These are phyloP conservation scores for Gyromitra esculenta DNA, from an alignment of 2,329 filamentous ascomycete genomes.

Conservation along the genomic window DNA sequence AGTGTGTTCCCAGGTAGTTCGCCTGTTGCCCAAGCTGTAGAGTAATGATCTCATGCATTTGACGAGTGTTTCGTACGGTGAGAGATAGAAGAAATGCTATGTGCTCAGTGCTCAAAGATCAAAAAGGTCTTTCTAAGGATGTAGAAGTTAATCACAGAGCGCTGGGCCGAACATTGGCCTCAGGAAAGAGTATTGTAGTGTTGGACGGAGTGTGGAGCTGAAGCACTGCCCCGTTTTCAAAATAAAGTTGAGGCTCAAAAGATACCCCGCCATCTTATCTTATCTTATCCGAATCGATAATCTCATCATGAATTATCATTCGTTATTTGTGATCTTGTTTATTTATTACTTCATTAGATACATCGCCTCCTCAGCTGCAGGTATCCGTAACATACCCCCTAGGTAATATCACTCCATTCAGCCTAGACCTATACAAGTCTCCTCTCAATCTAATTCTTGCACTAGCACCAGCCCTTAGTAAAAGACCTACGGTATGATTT, in stretches of 20 bases:
- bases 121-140: background rate
- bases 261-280: constrained; percentile 22
- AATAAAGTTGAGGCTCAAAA: constrained; percentile 28
- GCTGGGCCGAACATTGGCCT: constrained; percentile 11
- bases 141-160: constrained; percentile 2
- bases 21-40: constrained; percentile 91
- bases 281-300: background rate
- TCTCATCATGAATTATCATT: constrained; percentile 2
- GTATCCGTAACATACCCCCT: too few species aligned
- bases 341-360: background rate
- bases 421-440: too few species aligned
- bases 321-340: background rate
- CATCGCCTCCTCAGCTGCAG: too few species aligned
- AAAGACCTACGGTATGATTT: too few species aligned
- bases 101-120: background rate
- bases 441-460: too few species aligned
- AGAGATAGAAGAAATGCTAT: background rate
- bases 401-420: too few species aligned
- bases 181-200: background rate
- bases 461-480: too few species aligned
- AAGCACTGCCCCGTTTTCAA: constrained; percentile 2
- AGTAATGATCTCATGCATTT: constrained; percentile 94
- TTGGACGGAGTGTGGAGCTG: constrained; percentile 4
- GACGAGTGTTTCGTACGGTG: background rate
- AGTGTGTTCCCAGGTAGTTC: constrained; percentile 94